These are phyloP conservation scores for Leccinum subtestaceum DNA, from an alignment of 768 basidiomycete genomes.

Conservation along the genomic window DNA sequence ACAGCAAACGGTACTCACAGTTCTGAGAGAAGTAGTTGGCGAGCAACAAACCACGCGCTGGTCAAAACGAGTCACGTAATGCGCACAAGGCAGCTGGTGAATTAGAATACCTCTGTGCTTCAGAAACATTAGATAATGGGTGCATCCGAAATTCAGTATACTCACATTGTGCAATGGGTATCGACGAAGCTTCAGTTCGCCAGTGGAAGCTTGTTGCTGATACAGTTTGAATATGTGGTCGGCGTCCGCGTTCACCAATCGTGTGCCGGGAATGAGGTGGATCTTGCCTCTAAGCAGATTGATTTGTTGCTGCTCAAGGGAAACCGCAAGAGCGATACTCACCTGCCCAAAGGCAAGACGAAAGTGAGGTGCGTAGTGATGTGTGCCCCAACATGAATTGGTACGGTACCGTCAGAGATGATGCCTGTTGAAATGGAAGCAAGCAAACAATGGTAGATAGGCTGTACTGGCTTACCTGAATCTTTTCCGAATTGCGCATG, in stretches of 20 bases:
- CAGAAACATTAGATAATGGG: constrained; percentile 8
- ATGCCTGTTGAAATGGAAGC: constrained; percentile 18
- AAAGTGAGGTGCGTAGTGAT: constrained; percentile 45
- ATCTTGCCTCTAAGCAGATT: constrained; percentile 49
- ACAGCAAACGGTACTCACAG: constrained; percentile 42
- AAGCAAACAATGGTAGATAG: background rate
- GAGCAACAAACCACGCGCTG: constrained; percentile 67
- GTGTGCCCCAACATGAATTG: constrained; percentile 17
- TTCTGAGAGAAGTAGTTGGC: constrained; percentile 88
- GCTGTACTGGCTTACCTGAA: constrained; percentile 21
- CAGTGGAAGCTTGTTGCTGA: constrained; percentile 59
- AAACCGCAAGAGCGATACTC: constrained; percentile 8
- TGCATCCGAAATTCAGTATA: constrained; percentile 1
- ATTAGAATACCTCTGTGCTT: constrained; percentile 63
- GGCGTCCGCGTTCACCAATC: constrained; percentile 40
- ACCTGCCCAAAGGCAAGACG: constrained; percentile 47
- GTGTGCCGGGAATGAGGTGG: constrained; percentile 48
- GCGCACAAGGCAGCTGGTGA: background rate
- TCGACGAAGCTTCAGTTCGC: constrained; percentile 59
- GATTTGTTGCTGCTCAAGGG: background rate
- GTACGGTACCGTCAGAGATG: constrained; percentile 13
- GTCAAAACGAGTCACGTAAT: constrained; percentile 7
- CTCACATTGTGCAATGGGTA: constrained; percentile 68
- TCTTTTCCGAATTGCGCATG: constrained; percentile 31
- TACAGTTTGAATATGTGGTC: constrained; percentile 62